phyloP scores from a whole-genome alignment of 2,329 filamentous ascomycete species.

The Neonectria neomacrospora region DNA sequence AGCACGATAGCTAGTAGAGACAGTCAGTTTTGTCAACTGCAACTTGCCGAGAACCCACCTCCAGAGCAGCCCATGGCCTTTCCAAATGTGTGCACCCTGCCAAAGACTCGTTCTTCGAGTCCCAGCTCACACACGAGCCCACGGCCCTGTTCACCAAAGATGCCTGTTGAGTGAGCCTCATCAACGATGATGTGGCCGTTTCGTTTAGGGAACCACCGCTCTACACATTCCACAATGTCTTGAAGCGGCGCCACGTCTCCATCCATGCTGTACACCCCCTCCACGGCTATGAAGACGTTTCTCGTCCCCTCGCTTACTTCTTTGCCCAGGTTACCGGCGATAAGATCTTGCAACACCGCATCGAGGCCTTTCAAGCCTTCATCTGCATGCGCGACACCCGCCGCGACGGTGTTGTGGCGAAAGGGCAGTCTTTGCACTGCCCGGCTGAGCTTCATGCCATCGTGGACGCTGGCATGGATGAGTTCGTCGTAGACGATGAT shows the following conservation, averaged over 20 bases:
- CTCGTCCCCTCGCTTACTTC: conserved; percentile 50
- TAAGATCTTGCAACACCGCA: conserved; percentile 45
- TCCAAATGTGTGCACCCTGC: conserved; percentile 72
- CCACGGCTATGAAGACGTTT: conserved; percentile 75
- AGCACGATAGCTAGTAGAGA: conserved; percentile 62
- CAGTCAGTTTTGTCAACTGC: neutral
- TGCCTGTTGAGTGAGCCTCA: conserved; percentile 74
- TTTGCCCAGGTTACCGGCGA: conserved; percentile 47
- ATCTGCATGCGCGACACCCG: neutral
- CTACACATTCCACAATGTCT: conserved; percentile 68
- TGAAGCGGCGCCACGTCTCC: conserved; percentile 75
- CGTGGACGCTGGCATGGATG: conserved; percentile 82
- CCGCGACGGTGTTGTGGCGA: conserved; percentile 60
- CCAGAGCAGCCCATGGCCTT: conserved; percentile 76
- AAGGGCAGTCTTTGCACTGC: conserved; percentile 63
- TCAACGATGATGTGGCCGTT: conserved; percentile 75
- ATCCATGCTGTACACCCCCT: conserved; percentile 85
- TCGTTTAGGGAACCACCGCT: conserved; percentile 63
- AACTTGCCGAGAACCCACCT: conserved; percentile 61
- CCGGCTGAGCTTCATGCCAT: conserved; percentile 76
- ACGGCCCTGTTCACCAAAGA: conserved; percentile 65
- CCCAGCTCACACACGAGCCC: conserved; percentile 69
- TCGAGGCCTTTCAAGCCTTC: conserved; percentile 38
- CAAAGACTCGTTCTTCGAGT: conserved; percentile 66
- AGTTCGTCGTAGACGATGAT: conserved; percentile 77